Percentiles rank a stretch among this genome's conserved stretches.
phyloP scores from a whole-genome alignment of 805 yeast genomes.

The Saturnispora kantuleensis region DNA sequence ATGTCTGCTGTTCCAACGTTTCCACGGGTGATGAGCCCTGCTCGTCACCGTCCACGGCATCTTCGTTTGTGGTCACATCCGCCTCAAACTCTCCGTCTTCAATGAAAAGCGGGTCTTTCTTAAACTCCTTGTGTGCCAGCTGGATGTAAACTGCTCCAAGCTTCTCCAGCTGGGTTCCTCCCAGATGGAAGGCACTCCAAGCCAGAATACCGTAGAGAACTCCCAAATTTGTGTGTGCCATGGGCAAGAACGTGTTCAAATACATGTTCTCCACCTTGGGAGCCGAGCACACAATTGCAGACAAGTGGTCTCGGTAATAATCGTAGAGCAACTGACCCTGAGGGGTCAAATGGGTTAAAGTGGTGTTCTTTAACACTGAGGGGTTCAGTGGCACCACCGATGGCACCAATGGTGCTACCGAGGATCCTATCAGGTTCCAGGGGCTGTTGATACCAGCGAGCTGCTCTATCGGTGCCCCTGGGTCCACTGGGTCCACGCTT shows the following conservation, averaged over 20 bases:
- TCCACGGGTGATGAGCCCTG: constrained; percentile 11
- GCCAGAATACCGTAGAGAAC: constrained; percentile 43
- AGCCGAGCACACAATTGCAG: constrained; percentile 36
- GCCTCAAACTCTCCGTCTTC: constrained; percentile 17
- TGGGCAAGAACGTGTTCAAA: constrained; percentile 42
- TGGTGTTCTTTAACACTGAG: constrained; percentile 12
- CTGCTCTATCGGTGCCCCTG: neutral
- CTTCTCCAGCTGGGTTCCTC: constrained; percentile 31
- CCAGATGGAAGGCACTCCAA: constrained; percentile 47
- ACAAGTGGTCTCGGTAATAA: constrained; percentile 38
- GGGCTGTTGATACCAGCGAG: too few species aligned
- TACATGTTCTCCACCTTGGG: constrained; percentile 42
- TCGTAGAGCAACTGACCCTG: constrained; percentile 30
- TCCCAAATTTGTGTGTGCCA: constrained; percentile 43
- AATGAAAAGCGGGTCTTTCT: constrained; percentile 22
- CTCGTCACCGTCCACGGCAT: constrained; percentile 14
- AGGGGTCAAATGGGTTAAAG: constrained; percentile 24
- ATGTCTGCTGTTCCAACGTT: constrained; percentile 8
- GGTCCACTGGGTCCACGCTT: neutral
- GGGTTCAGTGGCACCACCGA: constrained; percentile 21
- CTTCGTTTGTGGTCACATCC: constrained; percentile 20
- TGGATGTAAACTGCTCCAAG: constrained; percentile 42
- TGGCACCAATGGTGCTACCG: neutral
- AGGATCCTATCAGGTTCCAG: too few species aligned
- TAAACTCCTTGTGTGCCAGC: constrained; percentile 36